A percentile compares a stretch with the other conserved stretches of the same genome.
phyloP scores from a whole-genome alignment of 176 grass and related monocot genomes.

The Rhynchospora breviuscula region DNA sequence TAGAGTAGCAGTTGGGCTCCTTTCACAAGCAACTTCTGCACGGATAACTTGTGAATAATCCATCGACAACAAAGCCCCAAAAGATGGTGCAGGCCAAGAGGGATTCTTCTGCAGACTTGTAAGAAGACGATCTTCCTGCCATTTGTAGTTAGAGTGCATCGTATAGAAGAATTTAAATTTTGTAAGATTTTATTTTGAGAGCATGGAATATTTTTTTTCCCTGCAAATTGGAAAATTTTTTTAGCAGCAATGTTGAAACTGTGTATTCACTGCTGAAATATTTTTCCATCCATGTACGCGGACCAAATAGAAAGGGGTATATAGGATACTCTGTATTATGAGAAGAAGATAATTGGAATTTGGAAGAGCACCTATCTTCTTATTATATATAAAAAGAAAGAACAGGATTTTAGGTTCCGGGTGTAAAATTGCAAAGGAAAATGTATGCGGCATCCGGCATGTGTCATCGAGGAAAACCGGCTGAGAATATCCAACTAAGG shows the following conservation, averaged over 20 bases:
- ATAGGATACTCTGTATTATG: not conserved
- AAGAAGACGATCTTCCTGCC: not conserved
- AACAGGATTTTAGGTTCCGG: not conserved
- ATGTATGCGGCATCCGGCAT: not conserved
- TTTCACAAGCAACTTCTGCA: not conserved
- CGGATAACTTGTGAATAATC: not conserved
- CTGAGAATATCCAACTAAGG: not conserved
- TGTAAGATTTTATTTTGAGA: not conserved
- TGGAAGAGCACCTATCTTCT: not conserved
- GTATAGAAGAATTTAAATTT: not conserved
- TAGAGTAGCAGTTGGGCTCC: not conserved
- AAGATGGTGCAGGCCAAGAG: slow-evolving; percentile 12
- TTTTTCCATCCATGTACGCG: not conserved
- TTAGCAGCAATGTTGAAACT: not conserved
- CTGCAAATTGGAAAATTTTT: not conserved
- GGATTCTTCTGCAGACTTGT: not conserved
- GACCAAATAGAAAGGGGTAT: not conserved
- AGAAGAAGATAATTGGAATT: not conserved
- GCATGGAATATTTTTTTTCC: not conserved
- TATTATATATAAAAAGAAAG: not conserved
- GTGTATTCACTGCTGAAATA: not conserved
- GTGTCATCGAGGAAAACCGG: not conserved
- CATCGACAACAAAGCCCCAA: not conserved
- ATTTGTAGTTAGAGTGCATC: not conserved
- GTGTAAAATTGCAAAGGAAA: not conserved